Evolutionary conservation across 148 eudicot species (phyloP), one percentile per base, ranked within the genome.

Genomic region (Suaeda aralocaspica): DNA sequence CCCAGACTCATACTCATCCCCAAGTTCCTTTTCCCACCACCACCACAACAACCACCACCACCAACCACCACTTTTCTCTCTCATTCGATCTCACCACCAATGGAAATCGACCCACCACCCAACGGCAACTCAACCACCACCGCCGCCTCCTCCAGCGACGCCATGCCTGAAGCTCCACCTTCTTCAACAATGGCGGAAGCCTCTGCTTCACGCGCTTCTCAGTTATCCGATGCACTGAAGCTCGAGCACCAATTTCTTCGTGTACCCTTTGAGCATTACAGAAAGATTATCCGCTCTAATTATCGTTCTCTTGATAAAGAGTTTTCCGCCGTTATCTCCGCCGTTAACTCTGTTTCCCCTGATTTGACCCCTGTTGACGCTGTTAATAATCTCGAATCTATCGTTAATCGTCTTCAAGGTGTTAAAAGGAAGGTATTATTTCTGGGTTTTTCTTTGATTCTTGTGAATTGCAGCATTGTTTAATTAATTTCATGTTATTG

Each of bases 211-310:
- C 79, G 74, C 44, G 31, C 74, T 24, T 63, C 64, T 49, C 76
- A 83, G 59, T 72, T 94, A 50, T 68, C 91, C 11, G 97, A 91
- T 75, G 81, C 91, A 2, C 77, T 91, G 10, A 94, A 91, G 72
- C 77, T 91, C 18, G 99, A 94, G 74, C 93, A 91, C 76, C 99
- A 91, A 79, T 91, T 94, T 63, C 72, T 94, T 2, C 77, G 99
- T 18, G 96, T 94, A 36, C 99, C 99, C 7, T 91, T 94, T 80
- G 99, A 94, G 74, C 88, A 94, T 79, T 94, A 87, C 84, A 94
- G 87, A 84, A 94, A 87, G 84, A 86, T 89, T 76, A 89, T 94
- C 77, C 88, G 97, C 41, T 74, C 85, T 21, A 87, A 89, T 69
- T 92, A 94, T 64, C 97, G 99, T 18, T 42, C 81, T 71, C 75